Conservation (phyloP, 177 flowering plant species). For the Vitis hybrid region DNA sequence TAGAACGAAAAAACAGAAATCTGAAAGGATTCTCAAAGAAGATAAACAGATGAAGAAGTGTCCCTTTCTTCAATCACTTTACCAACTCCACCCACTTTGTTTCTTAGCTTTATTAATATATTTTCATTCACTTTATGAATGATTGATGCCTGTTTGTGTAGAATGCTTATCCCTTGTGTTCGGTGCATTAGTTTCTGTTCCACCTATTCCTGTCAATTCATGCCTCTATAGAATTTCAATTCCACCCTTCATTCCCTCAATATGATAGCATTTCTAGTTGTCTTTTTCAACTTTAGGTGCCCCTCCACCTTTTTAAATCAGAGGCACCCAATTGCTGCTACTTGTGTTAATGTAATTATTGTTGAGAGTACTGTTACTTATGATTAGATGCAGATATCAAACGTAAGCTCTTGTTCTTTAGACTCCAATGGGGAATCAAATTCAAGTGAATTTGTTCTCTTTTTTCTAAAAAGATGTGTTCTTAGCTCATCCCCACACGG, state of each 20-base stretch:
- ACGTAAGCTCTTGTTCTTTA: conserved; percentile 10
- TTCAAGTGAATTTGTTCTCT: conserved; percentile 1
- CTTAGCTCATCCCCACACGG: conserved; percentile 11
- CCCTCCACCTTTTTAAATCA: too few relatives aligned
- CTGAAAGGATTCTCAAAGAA: not conserved
- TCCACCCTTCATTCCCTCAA: not conserved
- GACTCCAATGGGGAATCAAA: conserved; percentile 16
- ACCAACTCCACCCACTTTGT: conserved; percentile 17
- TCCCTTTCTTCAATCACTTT: conserved; percentile 12
- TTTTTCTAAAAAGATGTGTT: conserved; percentile 28
- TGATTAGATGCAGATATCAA: conserved; percentile 12
- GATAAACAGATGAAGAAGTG: not conserved
- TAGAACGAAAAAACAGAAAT: conserved; percentile 1
- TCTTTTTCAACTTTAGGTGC: too few relatives aligned
- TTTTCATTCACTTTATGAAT: conserved; percentile 5
- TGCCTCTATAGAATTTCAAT: not conserved
- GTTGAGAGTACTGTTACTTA: not conserved
- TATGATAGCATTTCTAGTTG: too few relatives aligned
- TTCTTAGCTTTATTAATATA: not conserved
- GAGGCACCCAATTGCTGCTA: too few relatives aligned
- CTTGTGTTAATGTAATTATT: too few relatives aligned
- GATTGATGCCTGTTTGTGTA: conserved; percentile 12
- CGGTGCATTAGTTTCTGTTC: conserved; percentile 18
- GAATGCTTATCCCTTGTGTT: conserved; percentile 4
- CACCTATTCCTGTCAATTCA: conserved; percentile 10